These are phyloP conservation scores for Euphorbia lathyris DNA, from an alignment of 345 rosid genomes.

Conservation along the genomic window DNA sequence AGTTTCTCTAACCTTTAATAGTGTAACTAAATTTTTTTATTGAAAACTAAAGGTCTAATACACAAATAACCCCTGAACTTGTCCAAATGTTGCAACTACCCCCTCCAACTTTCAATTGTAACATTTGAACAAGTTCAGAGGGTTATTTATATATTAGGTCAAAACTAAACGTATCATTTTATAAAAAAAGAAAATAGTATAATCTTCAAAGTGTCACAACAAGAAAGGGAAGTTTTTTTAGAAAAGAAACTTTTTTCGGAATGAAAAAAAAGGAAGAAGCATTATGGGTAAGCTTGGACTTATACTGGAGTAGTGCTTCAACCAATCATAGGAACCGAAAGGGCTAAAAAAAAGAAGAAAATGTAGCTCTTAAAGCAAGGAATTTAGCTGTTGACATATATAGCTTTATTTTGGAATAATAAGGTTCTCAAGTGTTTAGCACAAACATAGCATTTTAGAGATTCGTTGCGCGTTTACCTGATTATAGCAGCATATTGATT, in stretches of 20 bases:
- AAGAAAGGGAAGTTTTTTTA: too few relatives aligned
- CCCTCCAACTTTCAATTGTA: too few relatives aligned
- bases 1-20: too few relatives aligned
- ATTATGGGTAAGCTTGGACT: not conserved
- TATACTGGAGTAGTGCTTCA: not conserved
- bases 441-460: not conserved
- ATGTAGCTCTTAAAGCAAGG: not conserved
- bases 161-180: too few relatives aligned
- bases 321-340: not conserved
- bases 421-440: conserved; percentile 20
- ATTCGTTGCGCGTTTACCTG: conserved; percentile 10
- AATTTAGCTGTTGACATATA: not conserved
- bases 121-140: too few relatives aligned
- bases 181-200: too few relatives aligned
- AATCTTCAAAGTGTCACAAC: too few relatives aligned
- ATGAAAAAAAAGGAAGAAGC: not conserved
- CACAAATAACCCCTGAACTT: too few relatives aligned
- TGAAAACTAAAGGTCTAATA: too few relatives aligned
- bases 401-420: conserved; percentile 21
- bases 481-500: not conserved
- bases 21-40: too few relatives aligned
- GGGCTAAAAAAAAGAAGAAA: not conserved
- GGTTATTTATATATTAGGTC: too few relatives aligned
- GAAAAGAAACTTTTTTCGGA: not conserved
- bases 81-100: too few relatives aligned